Conservation (phyloP, 257 asterid genomes). For the Apocynum venetum region DNA sequence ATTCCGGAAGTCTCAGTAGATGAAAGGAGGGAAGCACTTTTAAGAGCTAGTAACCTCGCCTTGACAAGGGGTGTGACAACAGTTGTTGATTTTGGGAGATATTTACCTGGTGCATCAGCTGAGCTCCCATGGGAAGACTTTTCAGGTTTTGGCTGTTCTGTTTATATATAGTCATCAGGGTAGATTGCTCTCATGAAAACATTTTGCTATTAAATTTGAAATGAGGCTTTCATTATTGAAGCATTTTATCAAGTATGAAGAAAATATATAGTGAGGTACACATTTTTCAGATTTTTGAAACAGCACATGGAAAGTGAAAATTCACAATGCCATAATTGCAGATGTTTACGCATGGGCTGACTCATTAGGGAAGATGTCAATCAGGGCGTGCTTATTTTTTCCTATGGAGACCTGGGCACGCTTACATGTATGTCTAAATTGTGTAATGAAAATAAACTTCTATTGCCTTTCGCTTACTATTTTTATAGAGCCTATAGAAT, state of each 20-base stretch:
- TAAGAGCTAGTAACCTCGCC: constrained; percentile 72
- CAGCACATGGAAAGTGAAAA: not conserved
- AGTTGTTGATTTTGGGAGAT: constrained; percentile 84
- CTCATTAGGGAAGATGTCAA: constrained; percentile 65
- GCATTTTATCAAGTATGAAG: not conserved
- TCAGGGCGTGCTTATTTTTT: constrained; percentile 83
- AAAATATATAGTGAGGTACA: not conserved
- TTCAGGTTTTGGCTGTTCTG: constrained; percentile 48
- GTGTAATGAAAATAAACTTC: not conserved
- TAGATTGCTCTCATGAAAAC: not conserved
- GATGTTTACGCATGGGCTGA: constrained; percentile 92
- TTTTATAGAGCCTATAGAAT: not conserved
- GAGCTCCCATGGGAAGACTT: constrained; percentile 89
- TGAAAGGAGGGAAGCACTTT: constrained; percentile 82
- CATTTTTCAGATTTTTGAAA: not conserved
- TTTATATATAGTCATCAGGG: not conserved
- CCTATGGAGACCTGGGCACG: constrained; percentile 87
- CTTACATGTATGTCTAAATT: constrained; percentile 49
- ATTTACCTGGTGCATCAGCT: constrained; percentile 70
- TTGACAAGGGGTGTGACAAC: constrained; percentile 86
- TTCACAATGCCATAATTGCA: constrained; percentile 30
- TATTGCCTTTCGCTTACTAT: not conserved
- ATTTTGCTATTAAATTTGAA: not conserved
- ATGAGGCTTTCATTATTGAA: not conserved
- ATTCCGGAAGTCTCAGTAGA: constrained; percentile 67